A percentile compares a stretch with the other conserved stretches of the same genome.
Conservation (phyloP, 2,329 filamentous ascomycete genomes). For the Trichothecium sympodiale region DNA sequence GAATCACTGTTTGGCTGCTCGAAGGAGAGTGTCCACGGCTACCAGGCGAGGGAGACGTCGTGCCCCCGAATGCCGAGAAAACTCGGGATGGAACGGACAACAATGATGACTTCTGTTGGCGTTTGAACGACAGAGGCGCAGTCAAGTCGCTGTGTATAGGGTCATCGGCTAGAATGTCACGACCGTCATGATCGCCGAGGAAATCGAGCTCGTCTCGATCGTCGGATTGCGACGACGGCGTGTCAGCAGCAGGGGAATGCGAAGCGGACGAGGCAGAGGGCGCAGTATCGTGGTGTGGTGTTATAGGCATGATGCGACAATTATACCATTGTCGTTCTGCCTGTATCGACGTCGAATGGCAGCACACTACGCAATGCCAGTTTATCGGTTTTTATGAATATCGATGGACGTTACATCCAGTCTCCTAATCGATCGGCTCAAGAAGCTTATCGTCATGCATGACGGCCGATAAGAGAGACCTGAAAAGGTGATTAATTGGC, state of each 20-base stretch:
- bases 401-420: no score
- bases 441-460: background rate
- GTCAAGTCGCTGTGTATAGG: constrained; percentile 38
- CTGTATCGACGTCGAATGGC: background rate
- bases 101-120: constrained; percentile 44
- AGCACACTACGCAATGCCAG: background rate
- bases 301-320: constrained; percentile 28
- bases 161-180: constrained; percentile 40
- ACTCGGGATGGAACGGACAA: constrained; percentile 36
- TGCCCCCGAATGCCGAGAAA: constrained; percentile 35
- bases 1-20: background rate
- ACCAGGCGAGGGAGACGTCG: constrained; percentile 9
- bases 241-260: constrained; percentile 15
- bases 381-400: background rate
- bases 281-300: constrained; percentile 20
- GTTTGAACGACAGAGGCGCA: constrained; percentile 58
- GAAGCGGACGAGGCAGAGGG: constrained; percentile 24
- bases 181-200: constrained; percentile 27
- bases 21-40: background rate
- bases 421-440: background rate
- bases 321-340: constrained; percentile 22
- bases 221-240: constrained; percentile 18
- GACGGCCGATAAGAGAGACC: background rate
- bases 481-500: no score
- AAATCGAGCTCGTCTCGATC: constrained; percentile 37